Base-by-base conservation (phyloP, 108 stramenopile genomes). In the Skeletonema menzelii region DNA sequence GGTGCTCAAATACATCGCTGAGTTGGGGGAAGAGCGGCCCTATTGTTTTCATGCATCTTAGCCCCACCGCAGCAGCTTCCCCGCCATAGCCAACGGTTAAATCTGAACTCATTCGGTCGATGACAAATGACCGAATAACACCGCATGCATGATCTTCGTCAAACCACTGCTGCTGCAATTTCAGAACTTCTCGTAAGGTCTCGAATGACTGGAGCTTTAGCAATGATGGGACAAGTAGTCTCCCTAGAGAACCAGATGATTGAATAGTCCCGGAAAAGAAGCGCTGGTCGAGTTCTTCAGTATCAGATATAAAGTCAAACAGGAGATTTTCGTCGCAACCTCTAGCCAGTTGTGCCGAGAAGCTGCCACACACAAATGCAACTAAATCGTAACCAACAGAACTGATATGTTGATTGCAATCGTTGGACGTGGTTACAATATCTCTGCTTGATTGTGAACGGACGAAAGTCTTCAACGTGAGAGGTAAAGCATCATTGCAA, bases 301-400 rank as follows among this genome's bases (percentile, higher is more conserved):
- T 42, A 81, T 92, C 91, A 13, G 77, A 87, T 15, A 90, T 35
- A 37, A 90, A 84, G 67, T 79, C 76, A 24, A 82, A 63, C 3
- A 86, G 38, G 15, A 63, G 31, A 30, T 80, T 72, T 38, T 70
- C 74, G 12, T 68, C 65, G 32, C 61, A 31, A 19, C 47, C 63
- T 49, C n/a, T 27, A 20, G 58, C 49, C 47, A 72, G 42, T 19
- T 58, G 59, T 22, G 62, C 72, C 64, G 44, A 69, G 46, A 87
- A 90, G 20, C 82, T 75, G 30, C 75, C 47, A 65, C 84, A 84
- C 26, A 91, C 56, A 27, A 70, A 60, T n/a, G 65, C 28, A 46
- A 86, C 28, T 14, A 84, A 56, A 32, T 71, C 56, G 31, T 32
- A 63, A 37, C 75, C 79, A 27, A 49, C 68, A 11, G 55, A 22